Evolutionary conservation across 495 filamentous ascomycete species (phyloP), one percentile per base, ranked within the genome.

Genomic region (Tetracladium setigerum): DNA sequence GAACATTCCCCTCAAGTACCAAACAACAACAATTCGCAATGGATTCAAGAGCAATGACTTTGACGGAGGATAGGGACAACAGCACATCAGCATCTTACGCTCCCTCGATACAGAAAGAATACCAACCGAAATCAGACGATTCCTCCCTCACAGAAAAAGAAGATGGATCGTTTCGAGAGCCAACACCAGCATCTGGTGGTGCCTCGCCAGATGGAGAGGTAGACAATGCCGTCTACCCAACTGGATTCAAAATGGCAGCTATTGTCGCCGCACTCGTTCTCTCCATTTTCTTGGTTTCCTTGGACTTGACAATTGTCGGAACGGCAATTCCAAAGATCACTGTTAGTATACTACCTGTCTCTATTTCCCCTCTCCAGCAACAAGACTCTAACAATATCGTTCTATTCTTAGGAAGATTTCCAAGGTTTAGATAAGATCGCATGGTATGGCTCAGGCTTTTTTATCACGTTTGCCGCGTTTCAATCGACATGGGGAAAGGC

Each of bases 361-460:
- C 22, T 27, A 3, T 3, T 7, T 27, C 7, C 22, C 3, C 22
- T 3, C 3, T 27, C 7, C 45, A 64, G 75, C 15, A 66, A 27
- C 3, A 27, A 27, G 22, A 27, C 22, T 3, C 7, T 27, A 27
- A 27, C 22, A 27, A 27, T 3, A 7, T 27, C 7, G 3, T 27
- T 27, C 22, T 3, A 3, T 7, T 27, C 22, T 27, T 27, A 27
- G 22, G 22, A 72, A 41, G 62, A 74, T 11, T 74, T 75, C 54
- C 38, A 67, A 24, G 67, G 69, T 7, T 58, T 73, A 4, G 54
- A 55, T n/a, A 65, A 76, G 35, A 66, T 79, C 10, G 68, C 69
- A 30, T 81, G 77, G 73, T 82, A 81, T 44, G 69, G 67, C 0
- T 64, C 67, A 15, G 71, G 69, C 2, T 81, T 72, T 58, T 76